A percentile compares a stretch with the other conserved stretches of the same genome.
phyloP scores from a whole-genome alignment of 2,329 filamentous ascomycete species.

The Colletotrichum agaves region DNA sequence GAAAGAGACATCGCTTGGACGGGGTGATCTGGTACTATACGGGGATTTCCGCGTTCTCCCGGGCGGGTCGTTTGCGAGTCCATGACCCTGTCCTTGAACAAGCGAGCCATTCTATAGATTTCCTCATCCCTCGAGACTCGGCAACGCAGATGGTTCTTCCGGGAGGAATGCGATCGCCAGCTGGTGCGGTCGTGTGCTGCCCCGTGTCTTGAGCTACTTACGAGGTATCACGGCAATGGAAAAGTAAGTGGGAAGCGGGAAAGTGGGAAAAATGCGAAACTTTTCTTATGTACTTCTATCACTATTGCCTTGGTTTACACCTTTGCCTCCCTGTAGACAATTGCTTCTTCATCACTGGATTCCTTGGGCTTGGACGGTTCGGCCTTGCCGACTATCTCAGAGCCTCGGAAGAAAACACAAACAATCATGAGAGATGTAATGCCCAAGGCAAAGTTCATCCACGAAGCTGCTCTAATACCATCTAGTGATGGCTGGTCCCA shows the following conservation, averaged over 20 bases:
- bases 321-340: slow-evolving; percentile 22
- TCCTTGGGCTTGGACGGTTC: slow-evolving; percentile 8
- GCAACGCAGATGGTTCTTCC: no score
- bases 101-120: no score
- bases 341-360: slow-evolving; percentile 36
- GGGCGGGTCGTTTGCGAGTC: neutral
- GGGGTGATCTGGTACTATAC: neutral
- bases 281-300: no score
- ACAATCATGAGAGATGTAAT: slow-evolving; percentile 57
- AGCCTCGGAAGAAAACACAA: slow-evolving; percentile 59
- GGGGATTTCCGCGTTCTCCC: neutral
- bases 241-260: no score
- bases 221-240: no score
- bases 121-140: no score
- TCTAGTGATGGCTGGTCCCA: slow-evolving; percentile 59
- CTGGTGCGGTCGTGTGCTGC: no score
- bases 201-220: no score
- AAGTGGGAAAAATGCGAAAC: no score
- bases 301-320: neutral
- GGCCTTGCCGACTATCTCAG: slow-evolving; percentile 62
- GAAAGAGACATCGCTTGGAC: neutral
- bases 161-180: no score
- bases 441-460: slow-evolving; percentile 63
- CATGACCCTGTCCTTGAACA: neutral
- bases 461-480: slow-evolving; percentile 61